phyloP scores from a whole-genome alignment of 1,139 yeast species.

The Kluyveromyces marxianus region DNA sequence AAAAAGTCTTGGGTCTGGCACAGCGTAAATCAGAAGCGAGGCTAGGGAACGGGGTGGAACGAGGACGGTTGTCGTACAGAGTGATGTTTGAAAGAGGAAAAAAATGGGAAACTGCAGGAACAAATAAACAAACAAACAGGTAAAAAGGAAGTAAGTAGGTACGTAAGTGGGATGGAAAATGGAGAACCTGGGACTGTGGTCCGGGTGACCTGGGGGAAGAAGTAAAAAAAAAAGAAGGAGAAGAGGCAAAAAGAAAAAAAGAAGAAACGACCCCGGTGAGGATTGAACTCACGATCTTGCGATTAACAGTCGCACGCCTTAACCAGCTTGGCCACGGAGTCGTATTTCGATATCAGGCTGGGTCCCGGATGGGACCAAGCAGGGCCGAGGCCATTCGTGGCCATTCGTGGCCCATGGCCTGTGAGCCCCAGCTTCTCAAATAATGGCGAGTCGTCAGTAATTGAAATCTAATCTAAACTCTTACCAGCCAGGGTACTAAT shows the following conservation, averaged over 20 bases:
- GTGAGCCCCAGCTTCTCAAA: neutral
- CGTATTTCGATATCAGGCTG: neutral
- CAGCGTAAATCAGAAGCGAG: no score
- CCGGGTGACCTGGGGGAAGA: neutral
- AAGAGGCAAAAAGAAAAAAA: constrained; percentile 1
- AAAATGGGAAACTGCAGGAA: neutral
- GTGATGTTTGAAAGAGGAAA: neutral
- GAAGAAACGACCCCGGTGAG: constrained; percentile 13
- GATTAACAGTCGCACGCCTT: constrained; percentile 17
- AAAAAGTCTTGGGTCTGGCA: neutral
- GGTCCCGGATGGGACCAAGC: neutral
- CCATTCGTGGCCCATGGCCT: neutral
- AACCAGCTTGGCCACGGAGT: constrained; percentile 17
- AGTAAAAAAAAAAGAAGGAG: neutral
- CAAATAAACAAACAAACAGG: neutral
- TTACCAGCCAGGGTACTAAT: no score
- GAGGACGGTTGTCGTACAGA: no score
- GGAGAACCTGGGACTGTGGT: neutral
- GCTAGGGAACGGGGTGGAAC: no score
- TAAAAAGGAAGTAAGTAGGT: neutral
- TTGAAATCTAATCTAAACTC: no score
- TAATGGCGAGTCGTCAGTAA: no score
- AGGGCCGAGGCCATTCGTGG: neutral
- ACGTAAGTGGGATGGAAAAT: neutral
- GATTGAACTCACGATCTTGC: constrained; percentile 17